Base-by-base conservation (phyloP, 352 stramenopile genomes). In the Phytophthora agathidicida region DNA sequence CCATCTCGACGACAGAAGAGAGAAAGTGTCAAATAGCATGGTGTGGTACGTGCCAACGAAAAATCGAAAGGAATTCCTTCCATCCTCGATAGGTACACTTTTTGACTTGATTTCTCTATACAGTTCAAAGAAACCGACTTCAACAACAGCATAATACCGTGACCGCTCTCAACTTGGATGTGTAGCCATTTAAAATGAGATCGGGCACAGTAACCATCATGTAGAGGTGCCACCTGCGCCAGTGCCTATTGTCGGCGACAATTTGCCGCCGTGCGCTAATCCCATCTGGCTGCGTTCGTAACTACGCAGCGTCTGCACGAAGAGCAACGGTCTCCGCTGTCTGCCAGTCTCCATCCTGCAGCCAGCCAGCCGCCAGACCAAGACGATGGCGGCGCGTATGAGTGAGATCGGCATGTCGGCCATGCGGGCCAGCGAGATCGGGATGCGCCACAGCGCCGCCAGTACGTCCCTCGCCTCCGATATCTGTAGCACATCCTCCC, bases 391-490 rank as follows among this genome's bases (percentile, higher is more conserved):
- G 7, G 51, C 60, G 32, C 66, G 66, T 37, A 71, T 75, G 54
- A 75, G 61, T 45, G 55, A 68, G 45, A 71, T 75, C 27, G 55
- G 60, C 27, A 58, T 71, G 54, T 75, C 66, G 35, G 60, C 60
- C 48, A 35, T 75, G 50, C 61, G 66, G 49, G 55, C 56, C 28
- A 75, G 66, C 50, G 66, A 75, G 51, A 64, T 75, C n/a, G 66
- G 66, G 9, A 71, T 75, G 66, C 66, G 66, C 31, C 60, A 75
- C 55, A 75, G 66, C 38, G 66, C 66, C 20, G 66, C 66, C 9
- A 75, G 65, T 74, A 64, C 42, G 47, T 64, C 19, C 24, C 20
- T 32, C 24, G 14, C 22, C 23, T n/a, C 26, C 24, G 41, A n/a
- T 32, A 3, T 36, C 35, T 37, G 6, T 8, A 33, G n/a, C 60